Conservation (phyloP, 352 stramenopile genomes). For the Pythium utonaiense region DNA sequence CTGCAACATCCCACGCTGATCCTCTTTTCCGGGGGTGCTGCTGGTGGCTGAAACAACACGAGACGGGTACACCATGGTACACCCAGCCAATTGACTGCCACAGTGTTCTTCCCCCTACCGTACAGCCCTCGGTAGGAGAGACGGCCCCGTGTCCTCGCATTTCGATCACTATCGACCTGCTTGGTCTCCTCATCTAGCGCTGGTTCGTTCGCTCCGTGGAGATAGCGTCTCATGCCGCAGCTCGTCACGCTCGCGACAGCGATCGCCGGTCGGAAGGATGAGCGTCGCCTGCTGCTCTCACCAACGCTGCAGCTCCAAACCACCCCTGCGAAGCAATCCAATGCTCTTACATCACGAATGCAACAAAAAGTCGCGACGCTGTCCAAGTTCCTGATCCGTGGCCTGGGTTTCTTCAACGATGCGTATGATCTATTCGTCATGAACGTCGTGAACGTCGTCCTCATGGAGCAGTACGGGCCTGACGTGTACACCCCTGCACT, state of each 20-base stretch:
- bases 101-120: too few species aligned
- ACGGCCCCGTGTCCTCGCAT: too few species aligned
- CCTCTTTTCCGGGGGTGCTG: neutral
- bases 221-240: neutral
- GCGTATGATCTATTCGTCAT: constrained; percentile 82
- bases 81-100: too few species aligned
- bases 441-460: constrained; percentile 79
- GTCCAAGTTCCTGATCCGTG: constrained; percentile 65
- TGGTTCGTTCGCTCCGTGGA: too few species aligned
- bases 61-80: too few species aligned
- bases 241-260: neutral
- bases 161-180: neutral
- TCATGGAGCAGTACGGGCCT: constrained; percentile 65
- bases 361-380: constrained; percentile 12
- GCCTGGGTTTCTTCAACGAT: constrained; percentile 78
- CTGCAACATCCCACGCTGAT: neutral
- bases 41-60: too few species aligned
- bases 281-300: neutral
- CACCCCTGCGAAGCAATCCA: neutral
- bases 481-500: constrained; percentile 26
- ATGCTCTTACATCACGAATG: neutral
- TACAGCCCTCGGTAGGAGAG: too few species aligned
- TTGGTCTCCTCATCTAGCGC: too few species aligned
- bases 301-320: neutral
- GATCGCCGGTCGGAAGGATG: neutral